Evolutionary conservation across 169 alveolate species (phyloP), one percentile per base, ranked within the genome.

Genomic region (Plasmodium ovale): DNA sequence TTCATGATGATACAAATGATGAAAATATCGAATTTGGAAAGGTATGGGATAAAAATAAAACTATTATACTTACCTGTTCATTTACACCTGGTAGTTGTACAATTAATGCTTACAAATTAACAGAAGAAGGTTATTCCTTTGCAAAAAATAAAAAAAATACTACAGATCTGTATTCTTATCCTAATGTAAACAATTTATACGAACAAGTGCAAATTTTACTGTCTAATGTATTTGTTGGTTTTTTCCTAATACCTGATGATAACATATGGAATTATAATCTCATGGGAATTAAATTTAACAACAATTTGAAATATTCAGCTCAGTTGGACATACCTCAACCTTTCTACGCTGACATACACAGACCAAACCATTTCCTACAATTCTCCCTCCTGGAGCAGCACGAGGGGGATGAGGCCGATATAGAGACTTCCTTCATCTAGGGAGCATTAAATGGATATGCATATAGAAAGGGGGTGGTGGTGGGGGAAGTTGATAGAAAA

Each of bases 221-320:
- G 37, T 97, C 99, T 39, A 99, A 98, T 92, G 97, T 95, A 85
- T 98, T 96, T 93, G 93, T 97, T 92, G 99, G 99, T 16, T 99
- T 97, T 96, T 98, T 97, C 94, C 94, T 99, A 96, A 98, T 98
- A 49, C 99, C 99, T 25, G 99, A 97, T 54, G 99, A 97, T 68
- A 99, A 98, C 47, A 93, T 98, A 37, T 99, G 99, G 99, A 99
- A 98, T 95, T 99, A 98, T 94, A 98, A 98, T 95, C 97, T 98
- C 92, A 98, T 98, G 98, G 99, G 99, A 35, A 93, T 93, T 59
- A 98, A 97, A 89, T 97, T 96, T 89, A 95, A 96, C 51, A 93
- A 94, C 37, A 95, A 95, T 87, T 97, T 97, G 98, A 97, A 97
- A 72, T 99, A 97, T 92, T 94, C 96, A 35, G 94, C 98, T 12